phyloP scores from a whole-genome alignment of 441 rosid species.

The Biscutella laevigata region DNA sequence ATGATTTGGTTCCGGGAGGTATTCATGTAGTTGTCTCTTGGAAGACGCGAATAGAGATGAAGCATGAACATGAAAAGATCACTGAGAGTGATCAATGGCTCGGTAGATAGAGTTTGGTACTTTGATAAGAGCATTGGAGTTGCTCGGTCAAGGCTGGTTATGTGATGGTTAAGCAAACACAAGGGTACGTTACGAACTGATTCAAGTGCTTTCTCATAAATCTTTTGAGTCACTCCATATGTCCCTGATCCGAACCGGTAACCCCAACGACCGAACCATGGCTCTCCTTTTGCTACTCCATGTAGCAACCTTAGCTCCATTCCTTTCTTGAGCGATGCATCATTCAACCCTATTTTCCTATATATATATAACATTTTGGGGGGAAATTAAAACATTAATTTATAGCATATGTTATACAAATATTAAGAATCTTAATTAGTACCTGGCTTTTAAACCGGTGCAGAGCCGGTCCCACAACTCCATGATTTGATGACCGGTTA shows the following conservation, averaged over 20 bases:
- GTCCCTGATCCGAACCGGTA: conserved; percentile 64
- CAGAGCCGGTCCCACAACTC: conserved; percentile 84
- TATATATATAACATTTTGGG: too few relatives aligned
- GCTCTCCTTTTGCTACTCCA: conserved; percentile 55
- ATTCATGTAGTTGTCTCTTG: conserved; percentile 34
- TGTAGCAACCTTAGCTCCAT: conserved; percentile 71
- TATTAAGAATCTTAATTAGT: not conserved
- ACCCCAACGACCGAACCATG: conserved; percentile 88
- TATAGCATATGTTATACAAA: not conserved
- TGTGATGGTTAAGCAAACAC: conserved; percentile 40
- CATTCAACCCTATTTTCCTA: conserved; percentile 74
- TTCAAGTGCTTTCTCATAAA: conserved; percentile 64
- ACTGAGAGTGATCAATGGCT: conserved; percentile 45
- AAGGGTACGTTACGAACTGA: conserved; percentile 54
- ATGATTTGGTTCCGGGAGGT: conserved; percentile 32
- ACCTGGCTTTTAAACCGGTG: conserved; percentile 69
- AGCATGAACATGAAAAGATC: conserved; percentile 71
- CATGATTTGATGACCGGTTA: conserved; percentile 68
- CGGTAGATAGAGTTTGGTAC: conserved; percentile 60
- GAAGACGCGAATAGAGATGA: conserved; percentile 48
- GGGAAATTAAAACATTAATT: too few relatives aligned
- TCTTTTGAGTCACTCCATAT: conserved; percentile 55
- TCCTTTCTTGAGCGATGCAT: conserved; percentile 54
- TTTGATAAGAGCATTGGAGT: conserved; percentile 51
- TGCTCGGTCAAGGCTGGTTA: conserved; percentile 34